Percentiles rank a stretch among this genome's conserved stretches.
phyloP scores from a whole-genome alignment of 331 rosid genomes.

The Ulmus americana region DNA sequence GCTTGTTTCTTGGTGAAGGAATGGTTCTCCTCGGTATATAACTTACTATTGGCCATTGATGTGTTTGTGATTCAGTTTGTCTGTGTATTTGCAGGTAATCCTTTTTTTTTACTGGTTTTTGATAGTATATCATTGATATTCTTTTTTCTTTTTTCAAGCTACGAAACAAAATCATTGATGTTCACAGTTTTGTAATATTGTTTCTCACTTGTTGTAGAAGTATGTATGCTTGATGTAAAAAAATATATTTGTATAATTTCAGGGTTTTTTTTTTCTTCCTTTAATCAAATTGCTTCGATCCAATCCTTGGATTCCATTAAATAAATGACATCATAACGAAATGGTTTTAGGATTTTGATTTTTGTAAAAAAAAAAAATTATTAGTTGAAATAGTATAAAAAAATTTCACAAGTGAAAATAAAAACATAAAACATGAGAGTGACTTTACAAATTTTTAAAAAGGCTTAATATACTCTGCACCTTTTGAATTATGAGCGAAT shows the following conservation, averaged over 20 bases:
- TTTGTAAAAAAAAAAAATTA: no score
- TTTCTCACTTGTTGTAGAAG: constrained; percentile 8
- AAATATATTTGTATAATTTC: background rate
- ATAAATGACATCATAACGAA: no score
- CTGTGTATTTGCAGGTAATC: background rate
- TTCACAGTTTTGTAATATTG: constrained; percentile 21
- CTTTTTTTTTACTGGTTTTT: constrained; percentile 6
- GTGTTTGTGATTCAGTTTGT: constrained; percentile 11
- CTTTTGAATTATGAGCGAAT: no score
- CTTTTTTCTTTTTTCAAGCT: no score
- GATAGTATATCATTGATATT: background rate
- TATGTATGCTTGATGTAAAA: no score
- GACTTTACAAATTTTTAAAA: no score
- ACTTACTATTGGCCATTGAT: background rate
- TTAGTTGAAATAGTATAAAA: no score
- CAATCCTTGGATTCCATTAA: background rate
- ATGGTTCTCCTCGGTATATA: no score
- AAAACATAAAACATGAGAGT: no score
- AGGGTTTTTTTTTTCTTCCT: background rate
- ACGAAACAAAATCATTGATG: background rate
- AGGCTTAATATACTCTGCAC: no score
- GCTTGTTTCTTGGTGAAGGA: background rate
- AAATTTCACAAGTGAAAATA: no score
- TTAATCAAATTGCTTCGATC: background rate
- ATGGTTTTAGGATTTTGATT: no score